Evolutionary conservation across 2,329 filamentous ascomycete species (phyloP).

Genomic region (Fusarium sp.): DNA sequence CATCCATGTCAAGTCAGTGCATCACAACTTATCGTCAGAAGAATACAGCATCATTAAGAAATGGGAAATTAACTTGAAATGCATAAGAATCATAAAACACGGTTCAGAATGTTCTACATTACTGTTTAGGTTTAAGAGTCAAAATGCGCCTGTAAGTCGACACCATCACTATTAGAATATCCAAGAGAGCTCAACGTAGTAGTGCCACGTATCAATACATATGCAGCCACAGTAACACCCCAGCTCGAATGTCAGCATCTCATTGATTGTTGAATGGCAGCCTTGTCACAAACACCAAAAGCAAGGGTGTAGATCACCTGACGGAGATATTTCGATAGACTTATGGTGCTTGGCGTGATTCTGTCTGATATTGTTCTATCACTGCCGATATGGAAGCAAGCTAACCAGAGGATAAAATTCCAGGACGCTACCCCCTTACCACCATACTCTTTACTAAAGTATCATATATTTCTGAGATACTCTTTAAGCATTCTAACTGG

Average conservation of each 20-base stretch:
- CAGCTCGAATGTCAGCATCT: neutral
- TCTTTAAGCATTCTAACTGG: too few species aligned
- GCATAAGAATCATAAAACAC: neutral
- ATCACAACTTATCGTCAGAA: neutral
- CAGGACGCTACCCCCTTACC: fast-evolving
- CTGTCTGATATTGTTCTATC: neutral
- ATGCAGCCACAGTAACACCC: neutral
- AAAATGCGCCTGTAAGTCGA: neutral
- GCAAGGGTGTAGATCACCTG: neutral
- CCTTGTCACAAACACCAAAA: neutral
- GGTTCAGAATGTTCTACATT: neutral
- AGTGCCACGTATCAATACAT: neutral
- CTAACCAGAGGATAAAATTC: neutral
- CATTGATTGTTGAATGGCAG: neutral
- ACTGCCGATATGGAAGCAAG: neutral
- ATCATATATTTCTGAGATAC: neutral
- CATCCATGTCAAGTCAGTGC: neutral
- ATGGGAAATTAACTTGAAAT: neutral
- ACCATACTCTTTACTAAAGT: neutral
- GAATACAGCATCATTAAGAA: neutral
- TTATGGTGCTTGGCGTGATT: neutral
- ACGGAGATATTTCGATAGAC: neutral
- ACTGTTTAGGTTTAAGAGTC: neutral
- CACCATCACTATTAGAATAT: neutral
- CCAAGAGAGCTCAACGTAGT: fast-evolving